A percentile compares a stretch with the other conserved stretches of the same genome.
These are phyloP conservation scores for Suillus paluster DNA, from an alignment of 768 basidiomycete species.

Conservation along the genomic window DNA sequence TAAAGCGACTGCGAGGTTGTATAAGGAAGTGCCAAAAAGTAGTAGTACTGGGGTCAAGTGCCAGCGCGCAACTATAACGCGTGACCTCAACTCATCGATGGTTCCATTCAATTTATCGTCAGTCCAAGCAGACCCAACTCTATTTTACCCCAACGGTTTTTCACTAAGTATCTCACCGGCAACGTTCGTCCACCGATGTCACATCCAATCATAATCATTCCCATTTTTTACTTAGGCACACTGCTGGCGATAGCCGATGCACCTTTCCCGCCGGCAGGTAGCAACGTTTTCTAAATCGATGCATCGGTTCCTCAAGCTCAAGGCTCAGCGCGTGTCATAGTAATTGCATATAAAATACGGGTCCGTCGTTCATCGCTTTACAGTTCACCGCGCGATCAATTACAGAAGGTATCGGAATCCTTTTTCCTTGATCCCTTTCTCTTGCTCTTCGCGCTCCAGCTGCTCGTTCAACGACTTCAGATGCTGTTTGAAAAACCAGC, in stretches of 20 bases:
- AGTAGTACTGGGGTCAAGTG: not conserved
- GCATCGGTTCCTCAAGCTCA: conserved; percentile 5
- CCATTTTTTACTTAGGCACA: not conserved
- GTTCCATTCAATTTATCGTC: not conserved
- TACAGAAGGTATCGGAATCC: conserved; percentile 59
- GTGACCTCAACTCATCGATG: conserved; percentile 5
- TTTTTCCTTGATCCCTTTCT: conserved; percentile 44
- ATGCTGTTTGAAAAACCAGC: conserved; percentile 49
- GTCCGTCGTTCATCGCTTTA: not conserved
- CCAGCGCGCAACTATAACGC: conserved; percentile 9
- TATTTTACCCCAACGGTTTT: no score
- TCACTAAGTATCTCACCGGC: not conserved
- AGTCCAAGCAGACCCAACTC: not conserved
- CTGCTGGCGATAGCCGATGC: not conserved
- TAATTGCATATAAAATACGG: not conserved
- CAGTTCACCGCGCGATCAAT: conserved; percentile 14
- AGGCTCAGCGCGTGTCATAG: conserved; percentile 1
- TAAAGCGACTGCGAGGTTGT: not conserved
- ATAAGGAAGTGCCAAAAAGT: not conserved
- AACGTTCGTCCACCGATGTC: not conserved
- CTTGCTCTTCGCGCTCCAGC: conserved; percentile 42
- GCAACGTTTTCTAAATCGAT: conserved; percentile 5
- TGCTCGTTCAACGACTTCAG: conserved; percentile 46
- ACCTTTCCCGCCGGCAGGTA: not conserved
- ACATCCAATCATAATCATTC: conserved; percentile 1